These are phyloP conservation scores for Ophiostoma piceae DNA, from an alignment of 2,329 filamentous ascomycete species.

Conservation along the genomic window DNA sequence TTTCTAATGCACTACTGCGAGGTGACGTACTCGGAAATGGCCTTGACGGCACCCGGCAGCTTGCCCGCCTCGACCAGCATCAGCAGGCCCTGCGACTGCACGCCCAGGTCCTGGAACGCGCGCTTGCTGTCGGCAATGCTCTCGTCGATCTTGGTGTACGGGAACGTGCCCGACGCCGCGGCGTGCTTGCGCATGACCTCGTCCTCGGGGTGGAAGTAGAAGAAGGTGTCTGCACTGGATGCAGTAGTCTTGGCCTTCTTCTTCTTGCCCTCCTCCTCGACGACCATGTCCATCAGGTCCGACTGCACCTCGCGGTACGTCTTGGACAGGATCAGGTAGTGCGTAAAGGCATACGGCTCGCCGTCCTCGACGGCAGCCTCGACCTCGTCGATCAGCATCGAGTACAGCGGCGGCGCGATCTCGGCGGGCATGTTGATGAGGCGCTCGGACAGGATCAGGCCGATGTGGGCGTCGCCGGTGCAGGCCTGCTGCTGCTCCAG, in stretches of 20 bases:
- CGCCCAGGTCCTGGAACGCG: slow-evolving; percentile 88
- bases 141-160: slow-evolving; percentile 77
- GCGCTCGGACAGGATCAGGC: slow-evolving; percentile 83
- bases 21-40: slow-evolving; percentile 67
- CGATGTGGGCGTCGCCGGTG: slow-evolving; percentile 51
- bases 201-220: slow-evolving; percentile 95
- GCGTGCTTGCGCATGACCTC: slow-evolving; percentile 79
- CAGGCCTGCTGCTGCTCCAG: slow-evolving; percentile 39
- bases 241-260: slow-evolving; percentile 41
- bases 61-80: slow-evolving; percentile 77
- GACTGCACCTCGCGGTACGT: slow-evolving; percentile 88
- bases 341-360: slow-evolving; percentile 87
- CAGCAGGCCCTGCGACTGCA: slow-evolving; percentile 77
- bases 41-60: slow-evolving; percentile 71
- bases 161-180: slow-evolving; percentile 61
- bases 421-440: slow-evolving; percentile 96
- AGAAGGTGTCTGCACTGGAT: slow-evolving; percentile 43
- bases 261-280: slow-evolving; percentile 44
- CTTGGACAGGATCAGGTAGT: slow-evolving; percentile 88
- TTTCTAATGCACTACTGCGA: no score
- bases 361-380: slow-evolving; percentile 81
- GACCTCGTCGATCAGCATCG: slow-evolving; percentile 88
- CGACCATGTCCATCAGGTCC: slow-evolving; percentile 43
- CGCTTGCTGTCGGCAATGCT: slow-evolving; percentile 83
- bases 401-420: slow-evolving; percentile 88